These are phyloP conservation scores for Wallacemonas sp. DNA, from an alignment of 208 protist species.

Conservation along the genomic window DNA sequence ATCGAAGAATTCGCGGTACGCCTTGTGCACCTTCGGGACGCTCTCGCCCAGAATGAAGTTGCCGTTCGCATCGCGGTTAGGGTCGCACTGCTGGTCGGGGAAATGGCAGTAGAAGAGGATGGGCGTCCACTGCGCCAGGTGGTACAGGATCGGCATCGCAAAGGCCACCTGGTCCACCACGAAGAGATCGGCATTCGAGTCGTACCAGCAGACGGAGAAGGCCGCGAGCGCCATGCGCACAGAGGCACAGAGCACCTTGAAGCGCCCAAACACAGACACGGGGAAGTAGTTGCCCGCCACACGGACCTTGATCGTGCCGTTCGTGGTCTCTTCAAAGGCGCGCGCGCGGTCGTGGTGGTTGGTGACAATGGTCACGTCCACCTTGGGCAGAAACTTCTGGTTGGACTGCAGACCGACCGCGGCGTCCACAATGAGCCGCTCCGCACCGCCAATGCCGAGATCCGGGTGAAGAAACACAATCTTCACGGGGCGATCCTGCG, in stretches of 20 bases:
- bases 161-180: constrained; percentile 95
- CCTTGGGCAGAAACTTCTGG: constrained; percentile 56
- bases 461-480: constrained; percentile 96
- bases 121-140: constrained; percentile 45
- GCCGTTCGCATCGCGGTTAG: constrained; percentile 58
- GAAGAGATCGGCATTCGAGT: constrained; percentile 72
- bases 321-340: constrained; percentile 94
- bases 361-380: constrained; percentile 90
- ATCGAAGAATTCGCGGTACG: constrained; percentile 93
- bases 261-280: constrained; percentile 70
- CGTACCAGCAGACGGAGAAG: constrained; percentile 38
- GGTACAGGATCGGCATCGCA: constrained; percentile 81
- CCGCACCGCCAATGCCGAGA: constrained; percentile 97
- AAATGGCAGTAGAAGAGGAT: constrained; percentile 99
- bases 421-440: constrained; percentile 97
- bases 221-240: constrained; percentile 87
- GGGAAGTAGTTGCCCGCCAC: constrained; percentile 91
- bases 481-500: constrained; percentile 28
- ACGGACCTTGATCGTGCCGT: constrained; percentile 88
- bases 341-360: constrained; percentile 89
- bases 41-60: constrained; percentile 20
- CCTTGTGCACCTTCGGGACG: constrained; percentile 34
- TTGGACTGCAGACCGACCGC: constrained; percentile 84
- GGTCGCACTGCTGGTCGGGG: constrained; percentile 94
- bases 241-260: constrained; percentile 85